phyloP scores from a whole-genome alignment of 2,329 filamentous ascomycete genomes.

The Apiospora malaysiana region DNA sequence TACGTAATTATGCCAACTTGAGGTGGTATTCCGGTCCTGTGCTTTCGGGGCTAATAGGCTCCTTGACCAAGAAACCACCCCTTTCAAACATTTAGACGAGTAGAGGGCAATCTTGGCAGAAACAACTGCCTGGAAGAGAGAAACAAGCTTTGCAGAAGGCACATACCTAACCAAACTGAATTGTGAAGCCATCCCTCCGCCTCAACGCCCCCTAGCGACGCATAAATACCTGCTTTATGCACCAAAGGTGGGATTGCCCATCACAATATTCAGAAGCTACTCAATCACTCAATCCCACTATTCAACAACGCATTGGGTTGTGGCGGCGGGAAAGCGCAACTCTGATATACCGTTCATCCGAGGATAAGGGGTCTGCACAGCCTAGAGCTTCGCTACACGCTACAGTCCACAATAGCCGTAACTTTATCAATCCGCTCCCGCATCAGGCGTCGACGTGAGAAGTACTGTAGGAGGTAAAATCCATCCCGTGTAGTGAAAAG shows the following conservation, averaged over 20 bases:
- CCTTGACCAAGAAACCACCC: slow-evolving; percentile 3
- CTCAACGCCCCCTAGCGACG: neutral
- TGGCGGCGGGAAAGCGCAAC: neutral
- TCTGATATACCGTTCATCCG: neutral
- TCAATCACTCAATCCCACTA: neutral
- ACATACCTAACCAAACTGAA: neutral
- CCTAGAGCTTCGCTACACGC: too few species aligned
- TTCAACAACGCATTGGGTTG: neutral
- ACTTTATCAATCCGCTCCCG: neutral
- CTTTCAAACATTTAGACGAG: neutral
- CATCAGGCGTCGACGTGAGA: neutral
- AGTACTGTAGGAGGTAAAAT: neutral
- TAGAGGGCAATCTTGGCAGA: neutral
- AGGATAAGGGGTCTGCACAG: slow-evolving; percentile 3
- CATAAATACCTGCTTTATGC: neutral
- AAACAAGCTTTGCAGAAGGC: neutral
- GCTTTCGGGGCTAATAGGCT: neutral
- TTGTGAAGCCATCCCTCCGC: neutral
- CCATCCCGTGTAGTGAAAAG: neutral
- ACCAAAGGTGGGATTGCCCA: neutral
- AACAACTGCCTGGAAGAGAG: neutral
- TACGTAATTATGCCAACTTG: slow-evolving; percentile 1
- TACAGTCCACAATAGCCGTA: neutral
- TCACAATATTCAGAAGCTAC: neutral
- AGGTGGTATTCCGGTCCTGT: neutral